These are phyloP conservation scores for Firmiana major DNA, from an alignment of 345 rosid species.

Conservation along the genomic window DNA sequence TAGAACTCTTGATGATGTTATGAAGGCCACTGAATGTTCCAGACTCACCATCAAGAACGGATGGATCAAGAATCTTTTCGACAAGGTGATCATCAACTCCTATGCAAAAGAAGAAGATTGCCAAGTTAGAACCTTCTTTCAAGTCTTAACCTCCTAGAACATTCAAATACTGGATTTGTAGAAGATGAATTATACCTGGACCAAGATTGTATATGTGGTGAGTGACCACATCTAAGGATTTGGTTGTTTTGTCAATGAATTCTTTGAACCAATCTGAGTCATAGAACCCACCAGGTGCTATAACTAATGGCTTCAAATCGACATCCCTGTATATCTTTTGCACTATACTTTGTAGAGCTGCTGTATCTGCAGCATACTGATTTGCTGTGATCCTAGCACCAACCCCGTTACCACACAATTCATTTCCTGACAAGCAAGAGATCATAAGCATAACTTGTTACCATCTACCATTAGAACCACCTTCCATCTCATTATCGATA, in stretches of 20 bases:
- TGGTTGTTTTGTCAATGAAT: slow-evolving; percentile 46
- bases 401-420: slow-evolving; percentile 72
- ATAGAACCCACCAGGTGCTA: slow-evolving; percentile 92
- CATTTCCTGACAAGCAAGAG: slow-evolving; percentile 58
- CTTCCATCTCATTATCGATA: neutral
- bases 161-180: slow-evolving; percentile 4
- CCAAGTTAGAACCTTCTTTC: slow-evolving; percentile 17
- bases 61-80: slow-evolving; percentile 77
- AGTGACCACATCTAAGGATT: slow-evolving; percentile 55
- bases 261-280: slow-evolving; percentile 65
- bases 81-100: slow-evolving; percentile 62
- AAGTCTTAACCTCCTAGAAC: neutral
- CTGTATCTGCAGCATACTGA: slow-evolving; percentile 73
- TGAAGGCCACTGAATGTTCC: slow-evolving; percentile 49
- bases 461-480: neutral
- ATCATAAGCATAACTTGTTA: neutral
- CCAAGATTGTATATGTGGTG: slow-evolving; percentile 96
- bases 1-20: slow-evolving; percentile 44
- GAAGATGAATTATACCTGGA: slow-evolving; percentile 50
- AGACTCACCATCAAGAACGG: slow-evolving; percentile 55
- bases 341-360: slow-evolving; percentile 46
- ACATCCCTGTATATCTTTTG: slow-evolving; percentile 39
- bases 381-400: slow-evolving; percentile 68
- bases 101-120: slow-evolving; percentile 14
- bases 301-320: slow-evolving; percentile 54